phyloP scores from a whole-genome alignment of 2,329 filamentous ascomycete species.

The Aspergillus sp. region DNA sequence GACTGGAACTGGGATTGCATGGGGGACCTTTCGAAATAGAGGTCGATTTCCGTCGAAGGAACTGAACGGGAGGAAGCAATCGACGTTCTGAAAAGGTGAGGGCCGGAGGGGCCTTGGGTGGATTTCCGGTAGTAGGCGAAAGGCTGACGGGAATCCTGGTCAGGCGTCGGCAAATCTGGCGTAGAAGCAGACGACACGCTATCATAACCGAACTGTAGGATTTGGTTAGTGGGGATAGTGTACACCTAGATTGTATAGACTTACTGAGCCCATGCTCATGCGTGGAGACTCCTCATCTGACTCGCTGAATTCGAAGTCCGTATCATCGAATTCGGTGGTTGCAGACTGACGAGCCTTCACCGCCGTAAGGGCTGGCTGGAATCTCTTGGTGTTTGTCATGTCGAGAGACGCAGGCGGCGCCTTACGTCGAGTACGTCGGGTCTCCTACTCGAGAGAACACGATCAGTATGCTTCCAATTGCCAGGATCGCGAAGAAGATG shows the following conservation, averaged over 20 bases:
- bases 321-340: constrained; percentile 39
- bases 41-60: constrained; percentile 22
- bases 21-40: constrained; percentile 23
- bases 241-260: constrained; percentile 9
- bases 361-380: constrained; percentile 16
- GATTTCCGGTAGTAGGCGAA: constrained; percentile 61
- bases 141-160: constrained; percentile 63
- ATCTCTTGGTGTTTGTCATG: constrained; percentile 18
- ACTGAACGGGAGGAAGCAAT: constrained; percentile 21
- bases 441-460: constrained; percentile 9
- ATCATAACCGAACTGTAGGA: constrained; percentile 43
- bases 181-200: constrained; percentile 87
- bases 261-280: constrained; percentile 50
- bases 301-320: constrained; percentile 49
- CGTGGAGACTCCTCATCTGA: constrained; percentile 50
- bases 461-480: neutral
- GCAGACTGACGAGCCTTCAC: constrained; percentile 34
- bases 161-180: constrained; percentile 78
- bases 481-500: neutral
- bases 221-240: neutral
- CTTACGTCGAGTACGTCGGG: constrained; percentile 20
- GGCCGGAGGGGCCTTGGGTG: constrained; percentile 79
- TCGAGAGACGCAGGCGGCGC: constrained; percentile 20
- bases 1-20: constrained; percentile 13
- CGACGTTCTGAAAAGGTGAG: constrained; percentile 80